Conservation (phyloP, 2,329 filamentous ascomycete species). For the Aspergillus sp. region DNA sequence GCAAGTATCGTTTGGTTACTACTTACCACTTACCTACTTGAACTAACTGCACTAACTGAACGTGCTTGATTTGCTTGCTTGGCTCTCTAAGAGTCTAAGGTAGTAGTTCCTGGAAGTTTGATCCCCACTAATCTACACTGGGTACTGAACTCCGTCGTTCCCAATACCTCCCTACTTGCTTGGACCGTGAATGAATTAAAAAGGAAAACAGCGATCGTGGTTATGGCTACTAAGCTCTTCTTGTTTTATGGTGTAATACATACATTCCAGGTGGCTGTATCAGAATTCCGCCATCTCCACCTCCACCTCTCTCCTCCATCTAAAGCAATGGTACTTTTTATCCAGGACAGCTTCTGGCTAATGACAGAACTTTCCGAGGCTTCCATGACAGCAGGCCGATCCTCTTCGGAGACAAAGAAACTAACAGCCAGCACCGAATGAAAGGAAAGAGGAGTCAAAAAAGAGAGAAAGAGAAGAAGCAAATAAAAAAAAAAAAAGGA, state of each 20-base stretch:
- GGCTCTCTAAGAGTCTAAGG: not conserved
- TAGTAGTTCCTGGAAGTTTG: not conserved
- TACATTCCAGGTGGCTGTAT: not conserved
- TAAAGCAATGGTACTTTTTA: not conserved
- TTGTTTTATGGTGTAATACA: not conserved
- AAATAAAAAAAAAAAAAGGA: not conserved
- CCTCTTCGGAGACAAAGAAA: conserved; percentile 4
- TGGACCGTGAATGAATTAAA: not conserved
- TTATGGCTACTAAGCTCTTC: too few species aligned
- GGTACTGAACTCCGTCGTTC: not conserved
- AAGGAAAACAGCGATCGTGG: not conserved
- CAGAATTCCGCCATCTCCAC: not conserved
- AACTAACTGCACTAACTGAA: not conserved
- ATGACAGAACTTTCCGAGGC: conserved; percentile 7
- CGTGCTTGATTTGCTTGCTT: not conserved
- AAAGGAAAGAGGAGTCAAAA: not conserved
- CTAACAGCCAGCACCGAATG: not conserved
- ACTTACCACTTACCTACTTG: too few species aligned
- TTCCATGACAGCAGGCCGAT: conserved; percentile 3
- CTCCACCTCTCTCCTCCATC: not conserved
- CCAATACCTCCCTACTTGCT: not conserved
- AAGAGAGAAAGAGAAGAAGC: not conserved
- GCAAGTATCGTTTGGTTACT: not conserved
- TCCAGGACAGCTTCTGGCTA: not conserved
- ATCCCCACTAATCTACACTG: not conserved